These are phyloP conservation scores for Periconia sp. DNA, from an alignment of 2,329 filamentous ascomycete species.

Conservation along the genomic window DNA sequence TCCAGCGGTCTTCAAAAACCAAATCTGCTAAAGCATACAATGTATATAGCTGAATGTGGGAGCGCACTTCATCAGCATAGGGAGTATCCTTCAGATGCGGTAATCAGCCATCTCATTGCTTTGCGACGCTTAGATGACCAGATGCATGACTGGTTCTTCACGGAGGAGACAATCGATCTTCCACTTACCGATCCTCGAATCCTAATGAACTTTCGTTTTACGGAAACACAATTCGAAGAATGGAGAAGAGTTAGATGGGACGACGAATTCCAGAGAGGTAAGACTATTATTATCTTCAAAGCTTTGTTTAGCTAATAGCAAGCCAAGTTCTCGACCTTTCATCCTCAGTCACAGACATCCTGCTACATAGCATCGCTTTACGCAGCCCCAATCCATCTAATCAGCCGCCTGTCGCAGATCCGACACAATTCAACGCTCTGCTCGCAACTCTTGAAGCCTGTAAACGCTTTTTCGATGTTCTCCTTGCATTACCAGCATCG, in stretches of 20 bases:
- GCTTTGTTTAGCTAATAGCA: slow-evolving; percentile 1
- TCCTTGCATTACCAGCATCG: slow-evolving; percentile 73
- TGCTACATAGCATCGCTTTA: slow-evolving; percentile 33
- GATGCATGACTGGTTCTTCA: slow-evolving; percentile 36
- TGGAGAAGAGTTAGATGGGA: slow-evolving; percentile 24
- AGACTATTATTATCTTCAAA: neutral
- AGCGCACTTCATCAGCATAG: slow-evolving; percentile 19
- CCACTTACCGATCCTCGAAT: slow-evolving; percentile 35
- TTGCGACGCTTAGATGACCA: slow-evolving; percentile 41
- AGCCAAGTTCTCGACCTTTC: slow-evolving; percentile 34
- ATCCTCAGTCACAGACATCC: slow-evolving; percentile 33
- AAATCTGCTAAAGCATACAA: slow-evolving; percentile 35
- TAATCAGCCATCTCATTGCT: slow-evolving; percentile 28
- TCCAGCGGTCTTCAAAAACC: slow-evolving; percentile 37
- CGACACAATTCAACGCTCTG: slow-evolving; percentile 29
- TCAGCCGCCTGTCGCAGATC: slow-evolving; percentile 5
- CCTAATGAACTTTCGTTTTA: slow-evolving; percentile 34
- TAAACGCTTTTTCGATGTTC: slow-evolving; percentile 69
- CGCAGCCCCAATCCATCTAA: slow-evolving; percentile 13
- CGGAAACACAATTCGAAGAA: slow-evolving; percentile 32
- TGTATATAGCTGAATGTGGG: slow-evolving; percentile 36
- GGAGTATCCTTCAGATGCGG: slow-evolving; percentile 35
- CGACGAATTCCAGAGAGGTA: slow-evolving; percentile 27
- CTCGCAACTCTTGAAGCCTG: slow-evolving; percentile 64
- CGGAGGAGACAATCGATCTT: slow-evolving; percentile 22